These are phyloP conservation scores for Trichosporon sp. DNA, from an alignment of 1,284 basidiomycete genomes.

Conservation along the genomic window DNA sequence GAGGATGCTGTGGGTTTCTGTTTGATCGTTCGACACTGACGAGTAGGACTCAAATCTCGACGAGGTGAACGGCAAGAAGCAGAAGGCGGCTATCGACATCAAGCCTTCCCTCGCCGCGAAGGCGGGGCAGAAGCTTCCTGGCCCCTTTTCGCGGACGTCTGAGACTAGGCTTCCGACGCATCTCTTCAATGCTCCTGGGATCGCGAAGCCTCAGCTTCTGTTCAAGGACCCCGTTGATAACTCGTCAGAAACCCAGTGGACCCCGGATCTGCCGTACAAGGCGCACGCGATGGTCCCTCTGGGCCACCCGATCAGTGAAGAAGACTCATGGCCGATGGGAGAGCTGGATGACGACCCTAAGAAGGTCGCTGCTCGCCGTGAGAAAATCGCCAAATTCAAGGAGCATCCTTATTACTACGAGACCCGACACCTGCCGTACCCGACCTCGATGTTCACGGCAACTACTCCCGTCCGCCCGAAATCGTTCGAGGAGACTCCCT, in stretches of 20 bases:
- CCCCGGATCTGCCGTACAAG: conserved; percentile 57
- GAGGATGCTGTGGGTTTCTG: conserved; percentile 66
- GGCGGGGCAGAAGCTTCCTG: conserved; percentile 24
- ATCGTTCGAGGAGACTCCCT: conserved; percentile 64
- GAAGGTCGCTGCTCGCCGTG: background rate
- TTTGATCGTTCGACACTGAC: conserved; percentile 4
- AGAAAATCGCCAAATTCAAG: background rate
- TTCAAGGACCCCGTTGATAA: conserved; percentile 63
- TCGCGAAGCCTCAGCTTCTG: conserved; percentile 70
- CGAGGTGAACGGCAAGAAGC: conserved; percentile 65
- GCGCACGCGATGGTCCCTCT: conserved; percentile 69
- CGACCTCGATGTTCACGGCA: conserved; percentile 60
- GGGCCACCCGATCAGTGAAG: background rate
- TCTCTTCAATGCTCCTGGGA: conserved; percentile 62
- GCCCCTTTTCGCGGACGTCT: conserved; percentile 25
- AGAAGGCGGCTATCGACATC: conserved; percentile 50
- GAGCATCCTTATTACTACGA: conserved; percentile 79
- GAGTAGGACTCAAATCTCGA: conserved; percentile 73
- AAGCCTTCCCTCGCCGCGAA: conserved; percentile 11
- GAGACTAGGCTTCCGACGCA: conserved; percentile 33
- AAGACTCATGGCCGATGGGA: background rate
- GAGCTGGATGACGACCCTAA: conserved; percentile 1
- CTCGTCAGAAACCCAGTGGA: conserved; percentile 55
- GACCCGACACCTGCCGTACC: conserved; percentile 65
- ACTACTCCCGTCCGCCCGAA: conserved; percentile 52